Base-by-base conservation (phyloP, 1,139 yeast species). In the Saccharomycopsis hybrid region DNA sequence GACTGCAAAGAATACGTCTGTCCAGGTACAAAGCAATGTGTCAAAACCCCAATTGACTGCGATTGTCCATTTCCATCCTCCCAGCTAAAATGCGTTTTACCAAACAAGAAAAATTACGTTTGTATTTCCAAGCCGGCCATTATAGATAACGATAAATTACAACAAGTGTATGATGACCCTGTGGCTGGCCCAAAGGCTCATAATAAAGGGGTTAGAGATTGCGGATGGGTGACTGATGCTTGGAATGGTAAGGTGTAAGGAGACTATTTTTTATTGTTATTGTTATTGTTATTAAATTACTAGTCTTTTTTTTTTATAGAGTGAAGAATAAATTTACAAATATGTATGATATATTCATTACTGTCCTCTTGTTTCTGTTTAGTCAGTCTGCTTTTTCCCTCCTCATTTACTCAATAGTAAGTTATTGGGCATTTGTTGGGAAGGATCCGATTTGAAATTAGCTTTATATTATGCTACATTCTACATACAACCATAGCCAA, bases 1-100 rank as follows among this genome's bases (percentile, higher is more conserved):
- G 65, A 69, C n/a, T 89, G 97, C 62, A 66, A 68, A n/a, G 71
- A 71, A 11, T 92, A 82, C 63, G 66, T 90, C 43, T 92, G 98
- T 63, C 85, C 86, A 2, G 95, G 83, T 58, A 88, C 97, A 0
- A 71, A 80, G 45, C 71, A 74, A 7, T 92, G 98, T 67, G 98
- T 86, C 0, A 73, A 74, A 5, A 62, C 67, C 2, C 80, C 89
- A 1, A 62, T 73, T 28, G 82, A 82, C 51, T 92, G 98, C 64
- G 96, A 97, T 1, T 92, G 98, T 64, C 89, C 88, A 7, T 90
- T 78, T 62, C 92, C 96, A 1, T 78, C 80, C 49, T 82, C 95
- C 1, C 96, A 92, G 63, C 63, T 85, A 55, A 82, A 88, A 60
- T 92, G 98, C 64, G 65, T 74, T 4, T 69, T 87, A 48, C 95